Percentiles rank a stretch among this genome's conserved stretches.
Evolutionary conservation across 371 early-diverging fungal genomes (phyloP).

Genomic region (Mortierella sp.): DNA sequence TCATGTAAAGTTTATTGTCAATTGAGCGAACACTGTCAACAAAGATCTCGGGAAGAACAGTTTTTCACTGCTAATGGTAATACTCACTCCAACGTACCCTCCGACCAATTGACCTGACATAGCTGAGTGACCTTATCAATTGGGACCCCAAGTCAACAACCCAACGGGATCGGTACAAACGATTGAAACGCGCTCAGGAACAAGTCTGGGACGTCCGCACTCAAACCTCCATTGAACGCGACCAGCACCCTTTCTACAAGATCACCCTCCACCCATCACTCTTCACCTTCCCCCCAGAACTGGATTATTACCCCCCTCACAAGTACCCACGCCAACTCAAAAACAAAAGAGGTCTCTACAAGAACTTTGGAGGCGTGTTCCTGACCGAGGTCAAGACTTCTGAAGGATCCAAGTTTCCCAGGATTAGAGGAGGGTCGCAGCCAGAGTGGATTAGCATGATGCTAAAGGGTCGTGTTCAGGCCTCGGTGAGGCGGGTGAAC

Average conservation of each 20-base stretch:
- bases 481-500: conserved; percentile 24
- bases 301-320: conserved; percentile 43
- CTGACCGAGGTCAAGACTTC: conserved; percentile 45
- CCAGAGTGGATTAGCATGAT: conserved; percentile 54
- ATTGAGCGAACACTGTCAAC: background rate
- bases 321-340: conserved; percentile 39
- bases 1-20: conserved; percentile 22
- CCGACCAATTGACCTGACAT: background rate
- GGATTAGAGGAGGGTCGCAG: conserved; percentile 46
- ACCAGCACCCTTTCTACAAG: conserved; percentile 24
- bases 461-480: conserved; percentile 29
- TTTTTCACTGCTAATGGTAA: background rate
- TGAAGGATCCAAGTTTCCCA: conserved; percentile 44
- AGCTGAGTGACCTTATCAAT: conserved; percentile 32
- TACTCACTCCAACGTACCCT: background rate
- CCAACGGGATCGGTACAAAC: conserved; percentile 30
- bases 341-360: conserved; percentile 47
- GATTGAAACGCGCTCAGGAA: conserved; percentile 46
- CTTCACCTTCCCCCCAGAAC: conserved; percentile 40
- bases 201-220: conserved; percentile 43
- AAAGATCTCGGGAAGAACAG: background rate
- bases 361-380: conserved; percentile 50
- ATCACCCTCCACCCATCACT: conserved; percentile 37
- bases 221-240: conserved; percentile 25
- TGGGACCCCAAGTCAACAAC: conserved; percentile 37